Evolutionary conservation across 2,329 filamentous ascomycete genomes (phyloP).

Genomic region (Cryphonectria naterciae): DNA sequence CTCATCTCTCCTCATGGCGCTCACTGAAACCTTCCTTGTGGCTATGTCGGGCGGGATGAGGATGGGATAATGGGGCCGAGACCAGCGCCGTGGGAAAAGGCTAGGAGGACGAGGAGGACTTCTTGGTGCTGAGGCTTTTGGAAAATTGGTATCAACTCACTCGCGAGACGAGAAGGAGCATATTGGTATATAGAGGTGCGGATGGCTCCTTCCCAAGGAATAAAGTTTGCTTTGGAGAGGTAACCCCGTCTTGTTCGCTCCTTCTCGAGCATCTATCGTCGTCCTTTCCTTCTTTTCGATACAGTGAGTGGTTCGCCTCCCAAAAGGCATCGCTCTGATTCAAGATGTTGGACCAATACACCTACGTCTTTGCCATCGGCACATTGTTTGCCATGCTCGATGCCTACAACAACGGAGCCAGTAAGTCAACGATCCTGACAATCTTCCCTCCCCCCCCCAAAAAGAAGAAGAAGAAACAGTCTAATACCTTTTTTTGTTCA

Average conservation of each 20-base stretch:
- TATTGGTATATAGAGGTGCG: background rate
- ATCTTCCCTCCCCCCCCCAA: background rate
- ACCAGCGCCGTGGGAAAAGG: background rate
- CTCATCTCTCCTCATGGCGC: no score
- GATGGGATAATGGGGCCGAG: background rate
- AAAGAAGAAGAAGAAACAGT: no score
- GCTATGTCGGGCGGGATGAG: background rate
- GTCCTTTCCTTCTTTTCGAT: background rate
- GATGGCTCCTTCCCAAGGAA: background rate
- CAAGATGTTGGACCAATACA: constrained; percentile 67
- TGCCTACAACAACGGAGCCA: constrained; percentile 79
- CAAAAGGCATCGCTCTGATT: constrained; percentile 17
- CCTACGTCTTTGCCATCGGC: constrained; percentile 76
- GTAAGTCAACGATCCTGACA: constrained; percentile 46
- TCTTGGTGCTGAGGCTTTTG: no score
- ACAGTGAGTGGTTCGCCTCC: background rate
- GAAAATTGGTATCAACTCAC: background rate
- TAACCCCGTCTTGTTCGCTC: background rate
- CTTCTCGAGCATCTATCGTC: no score
- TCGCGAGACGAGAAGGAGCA: background rate
- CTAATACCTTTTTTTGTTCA: constrained; percentile 14
- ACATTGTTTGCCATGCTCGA: constrained; percentile 76
- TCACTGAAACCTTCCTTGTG: background rate
- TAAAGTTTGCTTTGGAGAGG: background rate
- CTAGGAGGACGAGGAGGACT: background rate